These are phyloP conservation scores for Microthlaspi erraticum DNA, from an alignment of 345 rosid genomes.

Conservation along the genomic window DNA sequence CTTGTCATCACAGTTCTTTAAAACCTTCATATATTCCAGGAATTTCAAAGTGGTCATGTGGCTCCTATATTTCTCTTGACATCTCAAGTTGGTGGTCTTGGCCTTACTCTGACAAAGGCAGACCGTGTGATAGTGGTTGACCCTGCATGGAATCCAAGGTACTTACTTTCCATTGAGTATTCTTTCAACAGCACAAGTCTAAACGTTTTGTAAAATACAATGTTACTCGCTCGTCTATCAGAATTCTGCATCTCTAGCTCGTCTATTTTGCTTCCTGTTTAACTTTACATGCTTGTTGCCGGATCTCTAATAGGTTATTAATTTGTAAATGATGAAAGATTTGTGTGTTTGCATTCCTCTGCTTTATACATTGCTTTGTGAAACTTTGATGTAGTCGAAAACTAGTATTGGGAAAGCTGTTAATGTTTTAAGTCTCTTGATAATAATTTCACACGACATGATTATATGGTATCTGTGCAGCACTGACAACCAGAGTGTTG, in stretches of 20 bases:
- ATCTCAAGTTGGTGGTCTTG: constrained; percentile 99
- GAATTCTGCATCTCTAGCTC: constrained; percentile 9
- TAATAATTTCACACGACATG: constrained; percentile 1
- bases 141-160: constrained; percentile 99
- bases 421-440: constrained; percentile 5
- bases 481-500: constrained; percentile 97
- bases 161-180: constrained; percentile 16
- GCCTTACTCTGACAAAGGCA: constrained; percentile 96
- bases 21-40: constrained; percentile 51
- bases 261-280: constrained; percentile 17
- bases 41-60: constrained; percentile 76
- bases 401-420: constrained; percentile 15
- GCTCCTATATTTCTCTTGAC: constrained; percentile 95
- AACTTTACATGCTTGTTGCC: background rate
- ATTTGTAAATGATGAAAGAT: background rate
- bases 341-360: background rate
- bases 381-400: constrained; percentile 22
- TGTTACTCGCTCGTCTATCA: background rate
- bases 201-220: background rate
- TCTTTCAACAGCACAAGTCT: constrained; percentile 12
- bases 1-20: constrained; percentile 24
- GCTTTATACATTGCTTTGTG: constrained; percentile 3
- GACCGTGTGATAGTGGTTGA: constrained; percentile 98
- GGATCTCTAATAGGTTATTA: background rate
- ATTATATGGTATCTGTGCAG: constrained; percentile 49